These are phyloP conservation scores for Fomitopsis pulvina DNA, from an alignment of 768 basidiomycete genomes.

Conservation along the genomic window DNA sequence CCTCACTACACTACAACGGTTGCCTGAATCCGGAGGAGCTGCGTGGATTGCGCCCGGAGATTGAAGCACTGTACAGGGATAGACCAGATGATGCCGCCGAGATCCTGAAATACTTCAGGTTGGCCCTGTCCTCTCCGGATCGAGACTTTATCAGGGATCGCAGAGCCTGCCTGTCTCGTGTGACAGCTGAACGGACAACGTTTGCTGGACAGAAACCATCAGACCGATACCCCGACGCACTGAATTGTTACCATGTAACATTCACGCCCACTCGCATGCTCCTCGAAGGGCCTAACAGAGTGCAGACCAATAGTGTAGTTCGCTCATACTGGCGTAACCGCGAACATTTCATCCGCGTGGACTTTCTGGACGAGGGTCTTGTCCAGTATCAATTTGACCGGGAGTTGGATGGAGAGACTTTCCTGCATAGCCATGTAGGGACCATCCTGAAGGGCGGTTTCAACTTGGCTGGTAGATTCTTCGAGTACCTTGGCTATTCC, in stretches of 20 bases:
- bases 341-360: conserved; percentile 71
- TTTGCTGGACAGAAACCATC: conserved; percentile 18
- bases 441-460: conserved; percentile 13
- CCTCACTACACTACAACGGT: conserved; percentile 57
- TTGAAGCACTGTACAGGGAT: conserved; percentile 34
- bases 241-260: conserved; percentile 63
- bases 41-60: conserved; percentile 32
- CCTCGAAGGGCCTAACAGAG: conserved; percentile 65
- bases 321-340: conserved; percentile 52
- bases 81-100: conserved; percentile 31
- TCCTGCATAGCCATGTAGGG: conserved; percentile 16
- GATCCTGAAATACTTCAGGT: conserved; percentile 48
- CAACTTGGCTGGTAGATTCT: conserved; percentile 13
- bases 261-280: conserved; percentile 32
- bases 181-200: conserved; percentile 18
- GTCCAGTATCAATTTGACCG: conserved; percentile 26
- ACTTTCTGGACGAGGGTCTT: conserved; percentile 75
- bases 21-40: conserved; percentile 57
- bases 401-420: conserved; percentile 30
- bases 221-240: conserved; percentile 21
- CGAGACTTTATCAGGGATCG: conserved; percentile 25
- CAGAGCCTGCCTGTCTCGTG: conserved; percentile 43
- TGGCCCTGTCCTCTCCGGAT: conserved; percentile 30
- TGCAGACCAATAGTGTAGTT: conserved; percentile 74
- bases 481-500: conserved; percentile 17